A percentile compares a stretch with the other conserved stretches of the same genome.
These are phyloP conservation scores for Durotheca rogersii DNA, from an alignment of 495 filamentous ascomycete genomes.

Conservation along the genomic window DNA sequence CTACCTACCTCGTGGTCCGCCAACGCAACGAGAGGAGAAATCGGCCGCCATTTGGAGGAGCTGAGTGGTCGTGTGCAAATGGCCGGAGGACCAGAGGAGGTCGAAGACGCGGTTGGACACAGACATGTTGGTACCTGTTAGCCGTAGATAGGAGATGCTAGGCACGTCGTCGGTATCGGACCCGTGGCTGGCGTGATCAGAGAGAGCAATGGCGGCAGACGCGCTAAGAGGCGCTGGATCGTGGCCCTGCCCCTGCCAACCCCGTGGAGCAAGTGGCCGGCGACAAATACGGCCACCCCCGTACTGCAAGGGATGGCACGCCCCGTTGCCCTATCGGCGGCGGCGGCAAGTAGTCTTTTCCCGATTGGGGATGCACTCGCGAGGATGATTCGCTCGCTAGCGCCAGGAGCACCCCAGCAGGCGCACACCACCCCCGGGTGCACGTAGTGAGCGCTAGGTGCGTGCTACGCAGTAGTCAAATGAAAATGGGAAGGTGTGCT, in stretches of 20 bases:
- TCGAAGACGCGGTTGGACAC: too few species aligned
- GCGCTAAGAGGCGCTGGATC: slow-evolving; percentile 25
- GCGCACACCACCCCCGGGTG: slow-evolving; percentile 20
- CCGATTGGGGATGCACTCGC: slow-evolving; percentile 16
- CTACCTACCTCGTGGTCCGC: too few species aligned
- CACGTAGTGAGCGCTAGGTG: too few species aligned
- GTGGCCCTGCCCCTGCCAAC: slow-evolving; percentile 1
- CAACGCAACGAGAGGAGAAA: not conserved
- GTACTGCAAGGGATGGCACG: not conserved
- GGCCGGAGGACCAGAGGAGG: too few species aligned
- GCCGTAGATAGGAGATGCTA: too few species aligned
- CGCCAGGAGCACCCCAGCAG: slow-evolving; percentile 11
- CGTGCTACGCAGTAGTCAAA: too few species aligned
- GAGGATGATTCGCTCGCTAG: slow-evolving; percentile 24
- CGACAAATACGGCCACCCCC: too few species aligned
- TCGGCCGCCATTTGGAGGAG: too few species aligned
- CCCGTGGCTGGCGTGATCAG: slow-evolving; percentile 28
- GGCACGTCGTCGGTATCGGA: too few species aligned
- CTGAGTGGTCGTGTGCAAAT: too few species aligned
- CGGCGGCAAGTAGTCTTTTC: slow-evolving; percentile 7
- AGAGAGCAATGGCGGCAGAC: slow-evolving; percentile 27
- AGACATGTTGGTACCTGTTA: too few species aligned
- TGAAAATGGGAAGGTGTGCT: too few species aligned
- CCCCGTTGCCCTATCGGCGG: slow-evolving; percentile 6
- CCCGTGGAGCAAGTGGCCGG: slow-evolving; percentile 29